Conservation (phyloP, 2,329 filamentous ascomycete species). For the Penicillium sp. region DNA sequence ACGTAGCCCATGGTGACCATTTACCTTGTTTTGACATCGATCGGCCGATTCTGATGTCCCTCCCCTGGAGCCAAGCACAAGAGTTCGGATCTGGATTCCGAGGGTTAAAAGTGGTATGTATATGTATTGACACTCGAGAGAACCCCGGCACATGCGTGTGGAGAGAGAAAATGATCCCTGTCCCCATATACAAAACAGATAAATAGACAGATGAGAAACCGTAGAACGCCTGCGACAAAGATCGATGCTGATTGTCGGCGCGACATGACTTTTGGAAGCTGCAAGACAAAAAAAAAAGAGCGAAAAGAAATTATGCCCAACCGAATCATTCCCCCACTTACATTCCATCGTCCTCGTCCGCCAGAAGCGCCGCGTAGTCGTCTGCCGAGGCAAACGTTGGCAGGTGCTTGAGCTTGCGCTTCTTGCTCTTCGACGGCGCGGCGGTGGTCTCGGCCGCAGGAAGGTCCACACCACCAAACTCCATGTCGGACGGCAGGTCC, state of each 20-base stretch:
- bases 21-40: too few species aligned
- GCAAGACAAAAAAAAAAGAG: conserved; percentile 9
- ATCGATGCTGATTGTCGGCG: conserved; percentile 6
- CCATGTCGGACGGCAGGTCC: conserved; percentile 52
- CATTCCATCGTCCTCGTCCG: conserved; percentile 60
- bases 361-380: conserved; percentile 85
- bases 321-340: conserved; percentile 21
- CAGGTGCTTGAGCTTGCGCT: conserved; percentile 80
- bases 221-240: conserved; percentile 6
- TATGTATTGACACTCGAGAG: too few species aligned
- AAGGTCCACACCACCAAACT: conserved; percentile 44
- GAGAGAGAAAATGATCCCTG: too few species aligned
- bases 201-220: too few species aligned
- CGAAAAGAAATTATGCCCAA: background rate
- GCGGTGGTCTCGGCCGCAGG: conserved; percentile 41
- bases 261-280: conserved; percentile 4
- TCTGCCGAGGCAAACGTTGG: conserved; percentile 92
- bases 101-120: too few species aligned
- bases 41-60: too few species aligned
- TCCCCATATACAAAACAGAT: too few species aligned
- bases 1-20: too few species aligned
- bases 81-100: too few species aligned
- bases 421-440: conserved; percentile 51
- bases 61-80: too few species aligned
- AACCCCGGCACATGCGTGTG: too few species aligned